These are phyloP conservation scores for Chaetoscypha palmicola DNA, from an alignment of 2,329 filamentous ascomycete genomes.

Conservation along the genomic window DNA sequence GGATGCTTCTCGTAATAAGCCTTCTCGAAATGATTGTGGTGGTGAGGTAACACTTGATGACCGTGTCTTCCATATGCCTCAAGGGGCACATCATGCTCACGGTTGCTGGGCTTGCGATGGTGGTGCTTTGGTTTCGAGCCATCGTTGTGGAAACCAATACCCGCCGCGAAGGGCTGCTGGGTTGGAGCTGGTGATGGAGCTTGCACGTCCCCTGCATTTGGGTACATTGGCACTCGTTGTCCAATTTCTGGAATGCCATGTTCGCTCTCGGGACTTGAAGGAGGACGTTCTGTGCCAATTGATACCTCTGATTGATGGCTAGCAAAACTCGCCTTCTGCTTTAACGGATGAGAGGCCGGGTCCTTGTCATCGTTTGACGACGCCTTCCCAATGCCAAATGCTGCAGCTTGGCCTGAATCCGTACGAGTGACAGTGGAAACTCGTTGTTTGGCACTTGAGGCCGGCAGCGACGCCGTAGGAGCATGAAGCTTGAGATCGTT, in stretches of 20 bases:
- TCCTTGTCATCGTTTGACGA: slow-evolving; percentile 45
- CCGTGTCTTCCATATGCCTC: slow-evolving; percentile 86
- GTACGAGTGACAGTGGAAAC: slow-evolving; percentile 82
- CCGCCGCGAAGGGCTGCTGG: slow-evolving; percentile 21
- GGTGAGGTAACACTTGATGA: slow-evolving; percentile 67
- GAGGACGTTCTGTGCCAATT: slow-evolving; percentile 41
- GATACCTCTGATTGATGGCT: slow-evolving; percentile 35
- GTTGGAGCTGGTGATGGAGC: slow-evolving; percentile 73
- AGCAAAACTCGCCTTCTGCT: slow-evolving; percentile 56
- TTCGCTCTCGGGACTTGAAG: slow-evolving; percentile 59
- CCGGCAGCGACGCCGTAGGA: slow-evolving; percentile 78
- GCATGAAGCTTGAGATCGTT: slow-evolving; percentile 82
- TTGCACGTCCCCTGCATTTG: slow-evolving; percentile 88
- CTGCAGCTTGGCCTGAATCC: slow-evolving; percentile 78
- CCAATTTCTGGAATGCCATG: slow-evolving; percentile 91
- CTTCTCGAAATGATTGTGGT: slow-evolving; percentile 80
- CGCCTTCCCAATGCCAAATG: slow-evolving; percentile 73
- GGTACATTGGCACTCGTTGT: slow-evolving; percentile 87
- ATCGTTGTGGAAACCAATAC: slow-evolving; percentile 47
- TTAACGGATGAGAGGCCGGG: slow-evolving; percentile 45
- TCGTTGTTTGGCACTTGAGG: slow-evolving; percentile 72
- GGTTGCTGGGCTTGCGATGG: slow-evolving; percentile 63
- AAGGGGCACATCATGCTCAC: slow-evolving; percentile 66
- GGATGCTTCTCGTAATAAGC: slow-evolving; percentile 92
- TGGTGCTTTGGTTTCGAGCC: slow-evolving; percentile 49